Percentiles rank a stretch among this genome's conserved stretches.
These are phyloP conservation scores for Metarhizium anisopliae DNA, from an alignment of 2,329 filamentous ascomycete species.

Conservation along the genomic window DNA sequence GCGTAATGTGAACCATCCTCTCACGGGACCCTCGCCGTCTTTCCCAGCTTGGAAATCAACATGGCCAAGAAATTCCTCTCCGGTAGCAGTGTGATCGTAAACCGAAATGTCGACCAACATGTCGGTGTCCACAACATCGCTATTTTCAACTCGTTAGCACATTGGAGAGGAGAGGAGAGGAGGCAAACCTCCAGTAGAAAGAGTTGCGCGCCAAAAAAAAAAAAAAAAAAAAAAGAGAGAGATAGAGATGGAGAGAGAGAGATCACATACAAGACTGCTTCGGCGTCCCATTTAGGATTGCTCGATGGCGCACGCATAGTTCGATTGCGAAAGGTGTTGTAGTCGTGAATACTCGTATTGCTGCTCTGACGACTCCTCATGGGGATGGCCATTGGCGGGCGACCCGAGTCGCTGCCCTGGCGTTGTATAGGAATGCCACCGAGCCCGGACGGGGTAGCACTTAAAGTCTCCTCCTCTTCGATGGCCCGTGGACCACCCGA, in stretches of 20 bases:
- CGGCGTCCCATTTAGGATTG: slow-evolving; percentile 90
- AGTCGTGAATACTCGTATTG: slow-evolving; percentile 74
- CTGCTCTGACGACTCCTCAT: slow-evolving; percentile 97
- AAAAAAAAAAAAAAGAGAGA: background rate
- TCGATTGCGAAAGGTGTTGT: slow-evolving; percentile 49
- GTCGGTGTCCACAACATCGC: slow-evolving; percentile 87
- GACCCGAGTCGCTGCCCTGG: slow-evolving; percentile 71
- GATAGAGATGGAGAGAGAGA: too few species aligned
- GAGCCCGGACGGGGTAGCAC: slow-evolving; percentile 36
- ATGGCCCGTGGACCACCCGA: slow-evolving; percentile 68
- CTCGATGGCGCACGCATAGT: slow-evolving; percentile 52
- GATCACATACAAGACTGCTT: slow-evolving; percentile 75
- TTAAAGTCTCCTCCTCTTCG: slow-evolving; percentile 49
- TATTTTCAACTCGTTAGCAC: slow-evolving; percentile 27
- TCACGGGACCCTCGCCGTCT: slow-evolving; percentile 61
- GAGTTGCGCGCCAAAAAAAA: background rate
- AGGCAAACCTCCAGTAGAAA: background rate
- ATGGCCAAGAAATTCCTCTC: slow-evolving; percentile 87
- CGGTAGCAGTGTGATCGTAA: slow-evolving; percentile 71
- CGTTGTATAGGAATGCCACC: slow-evolving; percentile 55
- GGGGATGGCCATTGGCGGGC: slow-evolving; percentile 82
- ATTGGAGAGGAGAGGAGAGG: background rate
- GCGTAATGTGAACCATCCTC: slow-evolving; percentile 78
- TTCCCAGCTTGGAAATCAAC: slow-evolving; percentile 66
- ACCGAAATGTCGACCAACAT: slow-evolving; percentile 88